Base-by-base conservation (phyloP, 805 yeast genomes). In the Isabelozyma pseudorhagii region DNA sequence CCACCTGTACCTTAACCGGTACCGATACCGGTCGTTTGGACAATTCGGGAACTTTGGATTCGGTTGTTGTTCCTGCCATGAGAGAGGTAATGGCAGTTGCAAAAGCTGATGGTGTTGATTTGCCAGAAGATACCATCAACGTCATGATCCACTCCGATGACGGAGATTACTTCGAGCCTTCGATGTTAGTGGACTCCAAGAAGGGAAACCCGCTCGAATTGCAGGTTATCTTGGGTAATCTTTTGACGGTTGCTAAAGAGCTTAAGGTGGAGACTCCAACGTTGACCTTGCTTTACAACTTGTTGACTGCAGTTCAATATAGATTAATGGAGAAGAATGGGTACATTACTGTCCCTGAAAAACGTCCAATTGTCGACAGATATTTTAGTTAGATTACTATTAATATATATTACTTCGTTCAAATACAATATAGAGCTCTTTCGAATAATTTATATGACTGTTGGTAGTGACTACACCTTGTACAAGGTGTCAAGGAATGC, bases 401-500 rank as follows among this genome's bases (percentile, higher is more conserved):
- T 38, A 11, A 17, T 10, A 25, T n/a, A 25, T 25, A 39, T 21
- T 38, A 40, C 13, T 40, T 18, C 42, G 18, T 40, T 18, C 25
- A 21, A 21, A 21, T 21, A 34, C 14, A 8, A 34, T 34, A 44
- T 34, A 44, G 17, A 17, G n/a, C 18, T 18, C 28, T 10, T 36
- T 31, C 10, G 25, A 14, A 14, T 13, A 11, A 38, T 14, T 14
- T 4, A 17, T 25, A 13, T 38, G 11, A 18, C 6, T 21, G 25
- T 21, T 21, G 25, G 25, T 21, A 21, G 5, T 21, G 25, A 5
- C 47, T 15, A 62, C 18, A 68, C 54, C 61, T 89, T 87, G 67
- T 90, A 93, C 42, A 94, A 63, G 7, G 89, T 76, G 63, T 94
- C 97, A 27, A 94, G 69, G 63, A 93, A 93, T 0, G 87, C 92